Evolutionary conservation across 306 rosid species (phyloP).

Genomic region (Aeschynomene evenia): DNA sequence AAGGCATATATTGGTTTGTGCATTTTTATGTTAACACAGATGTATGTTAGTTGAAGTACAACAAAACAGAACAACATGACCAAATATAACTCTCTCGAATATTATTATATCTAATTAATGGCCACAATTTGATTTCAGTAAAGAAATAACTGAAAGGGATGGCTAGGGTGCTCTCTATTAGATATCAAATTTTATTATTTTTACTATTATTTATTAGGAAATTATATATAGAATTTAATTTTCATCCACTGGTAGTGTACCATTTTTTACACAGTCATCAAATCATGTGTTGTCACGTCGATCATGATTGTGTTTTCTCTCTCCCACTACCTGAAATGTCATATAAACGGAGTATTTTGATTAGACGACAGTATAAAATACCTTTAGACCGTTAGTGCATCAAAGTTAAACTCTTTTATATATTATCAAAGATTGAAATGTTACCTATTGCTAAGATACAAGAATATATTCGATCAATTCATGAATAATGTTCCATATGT

Average conservation of each 20-base stretch:
- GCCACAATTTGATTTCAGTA: conserved; percentile 31
- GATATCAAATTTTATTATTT: not conserved
- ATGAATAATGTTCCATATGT: conserved; percentile 8
- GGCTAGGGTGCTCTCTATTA: conserved; percentile 18
- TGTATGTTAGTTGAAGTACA: conserved; percentile 1
- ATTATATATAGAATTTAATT: no score
- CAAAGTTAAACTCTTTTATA: no score
- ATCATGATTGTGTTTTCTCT: no score
- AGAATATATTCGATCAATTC: conserved; percentile 39
- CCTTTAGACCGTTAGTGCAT: no score
- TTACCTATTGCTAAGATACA: not conserved
- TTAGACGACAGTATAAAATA: no score
- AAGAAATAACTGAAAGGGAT: conserved; percentile 24
- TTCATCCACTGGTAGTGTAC: no score
- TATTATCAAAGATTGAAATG: not conserved
- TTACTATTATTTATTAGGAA: not conserved
- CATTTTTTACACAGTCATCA: no score
- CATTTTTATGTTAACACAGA: not conserved
- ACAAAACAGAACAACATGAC: conserved; percentile 16
- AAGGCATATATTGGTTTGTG: conserved; percentile 28
- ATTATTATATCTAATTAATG: conserved; percentile 37
- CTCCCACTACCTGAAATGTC: no score
- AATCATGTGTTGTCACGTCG: no score
- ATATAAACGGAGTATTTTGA: no score
- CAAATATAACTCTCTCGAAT: conserved; percentile 29